phyloP scores from a whole-genome alignment of 139 green algal species.

The Microglena sp. region DNA sequence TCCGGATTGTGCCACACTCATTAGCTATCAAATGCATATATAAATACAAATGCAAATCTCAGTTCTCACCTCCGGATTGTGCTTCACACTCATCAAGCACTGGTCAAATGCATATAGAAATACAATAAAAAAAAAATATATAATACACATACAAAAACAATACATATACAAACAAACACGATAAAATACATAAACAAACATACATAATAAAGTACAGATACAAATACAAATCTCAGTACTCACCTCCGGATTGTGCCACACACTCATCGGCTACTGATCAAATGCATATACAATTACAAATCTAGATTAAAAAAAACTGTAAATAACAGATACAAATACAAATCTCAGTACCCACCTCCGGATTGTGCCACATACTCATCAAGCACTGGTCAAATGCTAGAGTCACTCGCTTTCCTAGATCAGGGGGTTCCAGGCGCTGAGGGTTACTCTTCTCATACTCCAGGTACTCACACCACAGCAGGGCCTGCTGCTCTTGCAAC shows the following conservation, averaged over 20 bases:
- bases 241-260: constrained; percentile 69
- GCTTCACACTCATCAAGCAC: constrained; percentile 55
- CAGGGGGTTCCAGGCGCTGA: constrained; percentile 9
- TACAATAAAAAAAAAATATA: too few relatives aligned
- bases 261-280: constrained; percentile 68
- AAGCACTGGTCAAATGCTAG: constrained; percentile 81
- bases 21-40: constrained; percentile 75
- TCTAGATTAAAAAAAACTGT: too few relatives aligned
- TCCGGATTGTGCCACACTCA: constrained; percentile 67
- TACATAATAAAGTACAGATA: too few relatives aligned
- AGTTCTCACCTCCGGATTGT: constrained; percentile 60
- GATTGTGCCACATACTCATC: constrained; percentile 56
- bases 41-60: background rate
- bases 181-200: too few relatives aligned
- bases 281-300: too few relatives aligned
- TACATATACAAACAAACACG: background rate
- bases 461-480: constrained; percentile 60
- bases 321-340: background rate
- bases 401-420: constrained; percentile 38
- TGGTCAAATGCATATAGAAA: constrained; percentile 85
- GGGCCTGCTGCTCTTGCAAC: constrained; percentile 44
- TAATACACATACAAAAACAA: too few relatives aligned
- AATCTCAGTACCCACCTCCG: constrained; percentile 46
- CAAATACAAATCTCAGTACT: background rate
- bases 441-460: constrained; percentile 60